Evolutionary conservation across 306 rosid species (phyloP).

Genomic region (Inga oerstediana): DNA sequence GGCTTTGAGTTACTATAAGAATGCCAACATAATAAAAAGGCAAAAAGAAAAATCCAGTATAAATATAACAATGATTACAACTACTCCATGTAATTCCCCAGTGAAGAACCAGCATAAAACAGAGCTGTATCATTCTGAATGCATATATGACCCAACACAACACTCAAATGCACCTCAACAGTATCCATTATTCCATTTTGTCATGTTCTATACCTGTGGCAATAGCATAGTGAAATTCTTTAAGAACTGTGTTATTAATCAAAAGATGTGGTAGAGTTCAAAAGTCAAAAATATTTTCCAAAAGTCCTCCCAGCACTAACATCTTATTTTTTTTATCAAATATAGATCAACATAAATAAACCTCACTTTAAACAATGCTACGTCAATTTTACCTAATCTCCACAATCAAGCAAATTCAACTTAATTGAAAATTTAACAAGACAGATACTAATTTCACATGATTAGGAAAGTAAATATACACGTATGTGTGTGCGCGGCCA

Average conservation of each 20-base stretch:
- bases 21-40: conserved; percentile 12
- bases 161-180: background rate
- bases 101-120: background rate
- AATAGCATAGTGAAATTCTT: background rate
- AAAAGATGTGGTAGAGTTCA: conserved; percentile 11
- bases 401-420: conserved; percentile 14
- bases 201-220: background rate
- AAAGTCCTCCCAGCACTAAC: background rate
- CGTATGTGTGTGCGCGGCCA: background rate
- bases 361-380: background rate
- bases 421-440: conserved; percentile 23
- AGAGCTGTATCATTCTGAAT: background rate
- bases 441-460: background rate
- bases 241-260: conserved; percentile 3
- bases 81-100: conserved; percentile 2
- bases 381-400: conserved; percentile 22
- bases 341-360: conserved; percentile 14
- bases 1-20: conserved; percentile 29
- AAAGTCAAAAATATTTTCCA: conserved; percentile 1
- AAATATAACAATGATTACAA: background rate
- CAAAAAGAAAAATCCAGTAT: background rate
- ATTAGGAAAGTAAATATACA: conserved; percentile 12
- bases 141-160: background rate
- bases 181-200: background rate
- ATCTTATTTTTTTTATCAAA: background rate